Conservation (phyloP, 768 basidiomycete species). For the Gelatoporia subvermispora region DNA sequence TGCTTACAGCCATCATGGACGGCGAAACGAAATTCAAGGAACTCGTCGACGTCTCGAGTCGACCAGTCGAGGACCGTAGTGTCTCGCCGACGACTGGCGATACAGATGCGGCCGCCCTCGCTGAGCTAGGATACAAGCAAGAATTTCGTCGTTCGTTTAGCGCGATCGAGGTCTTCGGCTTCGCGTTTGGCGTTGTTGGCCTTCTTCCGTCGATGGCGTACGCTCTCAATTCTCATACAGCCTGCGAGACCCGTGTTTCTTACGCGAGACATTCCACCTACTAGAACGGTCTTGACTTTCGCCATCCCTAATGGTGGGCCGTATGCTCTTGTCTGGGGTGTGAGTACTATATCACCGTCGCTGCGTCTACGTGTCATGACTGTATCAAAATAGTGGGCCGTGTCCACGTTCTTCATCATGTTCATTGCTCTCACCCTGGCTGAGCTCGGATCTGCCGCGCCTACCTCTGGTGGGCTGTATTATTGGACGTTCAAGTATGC, state of each 20-base stretch:
- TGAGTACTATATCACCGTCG: neutral
- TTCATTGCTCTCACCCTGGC: constrained; percentile 31
- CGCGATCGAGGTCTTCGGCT: constrained; percentile 52
- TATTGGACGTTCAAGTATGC: constrained; percentile 32
- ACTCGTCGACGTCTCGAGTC: too few relatives aligned
- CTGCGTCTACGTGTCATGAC: neutral
- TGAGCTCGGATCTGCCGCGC: constrained; percentile 30
- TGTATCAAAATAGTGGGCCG: constrained; percentile 25
- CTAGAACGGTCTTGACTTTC: constrained; percentile 19
- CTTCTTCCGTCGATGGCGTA: constrained; percentile 57
- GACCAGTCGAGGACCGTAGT: too few relatives aligned
- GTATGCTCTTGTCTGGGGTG: constrained; percentile 30
- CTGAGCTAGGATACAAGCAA: constrained; percentile 41
- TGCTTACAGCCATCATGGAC: too few relatives aligned
- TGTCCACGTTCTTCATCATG: constrained; percentile 28
- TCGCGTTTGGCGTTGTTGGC: constrained; percentile 66
- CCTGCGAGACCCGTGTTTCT: neutral
- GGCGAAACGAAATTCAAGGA: too few relatives aligned
- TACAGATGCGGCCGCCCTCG: constrained; percentile 34
- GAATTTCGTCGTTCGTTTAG: constrained; percentile 30
- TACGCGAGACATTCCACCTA: too few relatives aligned
- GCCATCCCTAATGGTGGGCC: constrained; percentile 30
- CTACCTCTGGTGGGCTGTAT: constrained; percentile 33
- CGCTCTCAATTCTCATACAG: neutral
- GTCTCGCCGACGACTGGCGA: too few relatives aligned